Percentiles rank a stretch among this genome's conserved stretches.
These are phyloP conservation scores for Heritiera littoralis DNA, from an alignment of 345 rosid genomes.

Conservation along the genomic window DNA sequence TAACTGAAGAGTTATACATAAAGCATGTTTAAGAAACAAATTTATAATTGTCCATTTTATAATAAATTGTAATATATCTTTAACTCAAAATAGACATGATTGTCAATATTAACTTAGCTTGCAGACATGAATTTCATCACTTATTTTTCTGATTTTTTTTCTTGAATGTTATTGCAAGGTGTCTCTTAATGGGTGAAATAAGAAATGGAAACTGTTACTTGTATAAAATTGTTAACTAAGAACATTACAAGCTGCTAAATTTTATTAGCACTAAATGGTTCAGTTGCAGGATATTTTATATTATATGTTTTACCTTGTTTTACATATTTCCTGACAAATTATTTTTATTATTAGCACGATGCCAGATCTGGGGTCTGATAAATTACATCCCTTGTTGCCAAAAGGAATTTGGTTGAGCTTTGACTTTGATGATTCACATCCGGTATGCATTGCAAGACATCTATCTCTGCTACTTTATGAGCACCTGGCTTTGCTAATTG, in stretches of 20 bases:
- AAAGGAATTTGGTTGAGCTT: constrained; percentile 80
- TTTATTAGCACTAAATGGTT: neutral
- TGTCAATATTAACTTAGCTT: neutral
- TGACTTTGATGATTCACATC: constrained; percentile 83
- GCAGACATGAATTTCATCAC: neutral
- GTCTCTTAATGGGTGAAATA: neutral
- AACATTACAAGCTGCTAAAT: constrained; percentile 2
- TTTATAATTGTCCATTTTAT: neutral
- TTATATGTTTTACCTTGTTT: constrained; percentile 19
- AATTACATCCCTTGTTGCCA: constrained; percentile 52
- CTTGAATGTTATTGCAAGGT: neutral
- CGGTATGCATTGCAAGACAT: constrained; percentile 45
- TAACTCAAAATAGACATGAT: constrained; percentile 1
- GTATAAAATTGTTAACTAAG: neutral
- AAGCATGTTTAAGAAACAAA: neutral
- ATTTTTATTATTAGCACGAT: constrained; percentile 41
- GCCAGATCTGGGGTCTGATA: constrained; percentile 50
- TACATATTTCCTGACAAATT: constrained; percentile 8
- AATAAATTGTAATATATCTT: neutral
- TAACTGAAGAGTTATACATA: neutral
- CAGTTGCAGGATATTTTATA: neutral
- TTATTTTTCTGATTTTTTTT: neutral
- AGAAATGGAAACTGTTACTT: neutral
- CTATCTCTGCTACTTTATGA: constrained; percentile 10
- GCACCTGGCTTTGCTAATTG: neutral